Percentiles rank a stretch among this genome's conserved stretches.
These are phyloP conservation scores for Lasiodiplodia sp. DNA, from an alignment of 2,329 filamentous ascomycete genomes.

Conservation along the genomic window DNA sequence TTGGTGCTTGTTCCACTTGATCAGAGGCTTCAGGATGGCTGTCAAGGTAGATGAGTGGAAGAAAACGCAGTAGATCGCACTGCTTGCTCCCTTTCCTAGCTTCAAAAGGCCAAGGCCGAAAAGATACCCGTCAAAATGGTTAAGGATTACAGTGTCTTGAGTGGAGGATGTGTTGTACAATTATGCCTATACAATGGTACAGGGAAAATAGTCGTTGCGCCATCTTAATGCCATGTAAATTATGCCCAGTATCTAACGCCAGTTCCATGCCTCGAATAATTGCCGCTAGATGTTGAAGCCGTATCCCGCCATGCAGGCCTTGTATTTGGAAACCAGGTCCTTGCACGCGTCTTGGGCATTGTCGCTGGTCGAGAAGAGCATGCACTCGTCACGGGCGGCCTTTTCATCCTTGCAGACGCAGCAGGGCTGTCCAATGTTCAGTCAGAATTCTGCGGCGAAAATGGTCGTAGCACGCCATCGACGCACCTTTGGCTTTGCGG, in stretches of 20 bases:
- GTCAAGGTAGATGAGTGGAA: constrained; percentile 45
- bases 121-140: constrained; percentile 8
- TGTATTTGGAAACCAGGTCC: constrained; percentile 83
- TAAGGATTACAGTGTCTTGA: background rate
- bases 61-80: constrained; percentile 45
- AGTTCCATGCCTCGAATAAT: background rate
- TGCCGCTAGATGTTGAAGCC: constrained; percentile 72
- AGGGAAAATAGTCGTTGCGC: constrained; percentile 8
- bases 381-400: constrained; percentile 91
- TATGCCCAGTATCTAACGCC: constrained; percentile 42
- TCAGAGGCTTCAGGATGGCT: constrained; percentile 31
- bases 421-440: constrained; percentile 73
- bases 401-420: constrained; percentile 98
- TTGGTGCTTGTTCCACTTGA: constrained; percentile 82
- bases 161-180: constrained; percentile 23
- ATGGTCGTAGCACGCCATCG: constrained; percentile 13
- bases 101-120: constrained; percentile 1
- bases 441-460: constrained; percentile 21
- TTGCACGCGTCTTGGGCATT: constrained; percentile 87
- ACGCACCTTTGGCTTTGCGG: constrained; percentile 54
- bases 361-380: constrained; percentile 90
- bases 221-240: constrained; percentile 41
- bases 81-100: background rate
- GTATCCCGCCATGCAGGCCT: constrained; percentile 89
- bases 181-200: constrained; percentile 15